Evolutionary conservation across 352 stramenopile genomes (phyloP).

Genomic region (Nothophytophthora sp.): DNA sequence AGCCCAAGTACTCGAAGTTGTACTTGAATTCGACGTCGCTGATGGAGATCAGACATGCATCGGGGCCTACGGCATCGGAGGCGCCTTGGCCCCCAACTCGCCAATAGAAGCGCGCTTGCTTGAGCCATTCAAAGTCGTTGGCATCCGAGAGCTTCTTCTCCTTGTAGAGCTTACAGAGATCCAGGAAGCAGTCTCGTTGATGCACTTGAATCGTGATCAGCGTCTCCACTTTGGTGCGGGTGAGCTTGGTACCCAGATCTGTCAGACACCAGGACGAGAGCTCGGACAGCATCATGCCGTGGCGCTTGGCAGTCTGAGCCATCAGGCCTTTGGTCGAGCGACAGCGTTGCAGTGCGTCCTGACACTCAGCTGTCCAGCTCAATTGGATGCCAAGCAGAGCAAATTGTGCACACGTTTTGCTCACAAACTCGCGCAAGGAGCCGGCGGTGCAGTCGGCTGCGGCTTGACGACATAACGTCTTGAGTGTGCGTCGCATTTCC

Average conservation of each 20-base stretch:
- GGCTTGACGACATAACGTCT: conserved; percentile 59
- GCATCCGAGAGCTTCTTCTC: conserved; percentile 77
- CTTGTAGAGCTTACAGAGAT: conserved; percentile 72
- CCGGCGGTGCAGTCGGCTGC: conserved; percentile 50
- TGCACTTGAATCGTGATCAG: conserved; percentile 94
- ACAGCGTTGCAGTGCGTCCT: conserved; percentile 76
- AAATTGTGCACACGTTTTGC: conserved; percentile 74
- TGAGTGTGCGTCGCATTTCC: conserved; percentile 73
- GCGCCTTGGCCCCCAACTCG: conserved; percentile 36
- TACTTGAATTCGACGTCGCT: conserved; percentile 92
- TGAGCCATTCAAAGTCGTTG: conserved; percentile 86
- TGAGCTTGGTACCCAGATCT: conserved; percentile 90
- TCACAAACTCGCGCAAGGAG: conserved; percentile 68
- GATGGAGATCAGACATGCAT: conserved; percentile 94
- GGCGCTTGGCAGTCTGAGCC: conserved; percentile 79
- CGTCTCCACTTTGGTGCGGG: conserved; percentile 93
- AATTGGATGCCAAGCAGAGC: conserved; percentile 77
- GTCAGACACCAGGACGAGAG: conserved; percentile 91
- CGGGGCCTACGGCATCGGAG: conserved; percentile 88
- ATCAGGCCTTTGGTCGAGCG: conserved; percentile 87
- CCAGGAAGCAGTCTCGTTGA: conserved; percentile 80
- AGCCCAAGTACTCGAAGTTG: conserved; percentile 94
- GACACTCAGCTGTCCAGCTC: conserved; percentile 74
- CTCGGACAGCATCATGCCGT: conserved; percentile 82
- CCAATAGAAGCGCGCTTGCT: conserved; percentile 84